Evolutionary conservation across 805 yeast genomes (phyloP).

Genomic region (Kodamaea fukazawae): DNA sequence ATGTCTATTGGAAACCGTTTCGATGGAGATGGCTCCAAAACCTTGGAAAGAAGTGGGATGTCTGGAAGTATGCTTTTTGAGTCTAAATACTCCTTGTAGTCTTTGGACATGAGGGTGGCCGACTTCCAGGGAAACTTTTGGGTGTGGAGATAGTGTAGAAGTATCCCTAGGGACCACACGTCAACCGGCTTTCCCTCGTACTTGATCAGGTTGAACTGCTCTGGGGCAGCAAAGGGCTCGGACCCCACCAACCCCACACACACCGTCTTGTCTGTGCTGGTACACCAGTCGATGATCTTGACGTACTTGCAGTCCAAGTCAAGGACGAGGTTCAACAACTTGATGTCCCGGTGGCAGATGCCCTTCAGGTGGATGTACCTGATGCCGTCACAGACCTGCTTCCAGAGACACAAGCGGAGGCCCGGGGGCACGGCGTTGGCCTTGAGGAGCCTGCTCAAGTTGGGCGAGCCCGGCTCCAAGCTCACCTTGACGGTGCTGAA

Average conservation of each 20-base stretch:
- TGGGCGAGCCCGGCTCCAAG: constrained; percentile 32
- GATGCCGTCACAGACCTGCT: constrained; percentile 41
- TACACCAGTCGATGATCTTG: constrained; percentile 46
- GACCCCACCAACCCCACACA: constrained; percentile 50
- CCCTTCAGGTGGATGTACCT: constrained; percentile 34
- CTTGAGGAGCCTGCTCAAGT: constrained; percentile 15
- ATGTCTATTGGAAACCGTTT: no score
- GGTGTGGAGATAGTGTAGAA: constrained; percentile 32
- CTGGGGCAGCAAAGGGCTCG: constrained; percentile 47
- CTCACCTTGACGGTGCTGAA: constrained; percentile 24
- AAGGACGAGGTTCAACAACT: constrained; percentile 45
- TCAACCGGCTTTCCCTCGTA: constrained; percentile 45
- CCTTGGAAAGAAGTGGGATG: no score
- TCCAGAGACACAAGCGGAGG: constrained; percentile 33
- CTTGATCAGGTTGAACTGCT: constrained; percentile 30
- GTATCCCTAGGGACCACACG: constrained; percentile 51
- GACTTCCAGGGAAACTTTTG: constrained; percentile 47
- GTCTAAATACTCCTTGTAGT: neutral
- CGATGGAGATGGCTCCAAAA: no score
- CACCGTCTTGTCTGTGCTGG: constrained; percentile 14
- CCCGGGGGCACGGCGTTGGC: neutral
- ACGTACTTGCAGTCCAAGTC: constrained; percentile 22
- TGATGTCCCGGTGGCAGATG: constrained; percentile 51
- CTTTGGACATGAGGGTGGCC: constrained; percentile 22
- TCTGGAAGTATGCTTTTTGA: neutral